phyloP scores from a whole-genome alignment of 768 basidiomycete species.

The Cyclocybe aegerita region DNA sequence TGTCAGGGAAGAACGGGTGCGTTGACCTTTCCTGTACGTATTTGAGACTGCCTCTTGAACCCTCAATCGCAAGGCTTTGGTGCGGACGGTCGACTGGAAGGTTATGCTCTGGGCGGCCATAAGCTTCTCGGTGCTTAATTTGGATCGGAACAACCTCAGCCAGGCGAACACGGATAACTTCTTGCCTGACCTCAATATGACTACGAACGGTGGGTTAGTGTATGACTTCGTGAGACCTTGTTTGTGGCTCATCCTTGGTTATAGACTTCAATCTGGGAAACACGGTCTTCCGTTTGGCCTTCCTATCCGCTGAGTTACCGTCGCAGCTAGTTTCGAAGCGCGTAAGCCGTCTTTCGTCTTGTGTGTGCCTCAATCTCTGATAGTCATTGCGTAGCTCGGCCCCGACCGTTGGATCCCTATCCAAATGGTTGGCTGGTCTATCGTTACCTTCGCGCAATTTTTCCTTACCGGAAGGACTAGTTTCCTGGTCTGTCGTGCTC shows the following conservation, averaged over 20 bases:
- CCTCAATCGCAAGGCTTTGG: constrained; percentile 32
- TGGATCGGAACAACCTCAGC: constrained; percentile 59
- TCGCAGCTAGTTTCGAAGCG: constrained; percentile 68
- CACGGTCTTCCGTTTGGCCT: constrained; percentile 50
- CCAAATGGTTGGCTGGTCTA: constrained; percentile 55
- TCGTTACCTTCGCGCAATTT: constrained; percentile 53
- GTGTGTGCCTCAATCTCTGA: constrained; percentile 55
- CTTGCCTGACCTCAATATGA: constrained; percentile 54
- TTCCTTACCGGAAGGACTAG: constrained; percentile 51
- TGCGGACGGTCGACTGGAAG: constrained; percentile 58
- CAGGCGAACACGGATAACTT: constrained; percentile 73
- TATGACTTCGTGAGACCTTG: background rate
- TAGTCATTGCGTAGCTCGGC: background rate
- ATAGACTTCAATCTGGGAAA: constrained; percentile 61
- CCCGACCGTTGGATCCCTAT: constrained; percentile 2
- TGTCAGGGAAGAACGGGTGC: constrained; percentile 59
- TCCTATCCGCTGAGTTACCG: constrained; percentile 55
- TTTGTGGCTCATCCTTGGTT: background rate
- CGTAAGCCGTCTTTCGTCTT: constrained; percentile 52
- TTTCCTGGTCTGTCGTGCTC: constrained; percentile 48
- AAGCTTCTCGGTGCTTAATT: constrained; percentile 25
- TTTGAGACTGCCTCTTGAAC: background rate
- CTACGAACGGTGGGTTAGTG: constrained; percentile 39
- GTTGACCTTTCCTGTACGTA: constrained; percentile 6
- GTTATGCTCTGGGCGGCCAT: constrained; percentile 54